Base-by-base conservation (phyloP, 2,329 filamentous ascomycete genomes). In the Calonectria hawksworthii region DNA sequence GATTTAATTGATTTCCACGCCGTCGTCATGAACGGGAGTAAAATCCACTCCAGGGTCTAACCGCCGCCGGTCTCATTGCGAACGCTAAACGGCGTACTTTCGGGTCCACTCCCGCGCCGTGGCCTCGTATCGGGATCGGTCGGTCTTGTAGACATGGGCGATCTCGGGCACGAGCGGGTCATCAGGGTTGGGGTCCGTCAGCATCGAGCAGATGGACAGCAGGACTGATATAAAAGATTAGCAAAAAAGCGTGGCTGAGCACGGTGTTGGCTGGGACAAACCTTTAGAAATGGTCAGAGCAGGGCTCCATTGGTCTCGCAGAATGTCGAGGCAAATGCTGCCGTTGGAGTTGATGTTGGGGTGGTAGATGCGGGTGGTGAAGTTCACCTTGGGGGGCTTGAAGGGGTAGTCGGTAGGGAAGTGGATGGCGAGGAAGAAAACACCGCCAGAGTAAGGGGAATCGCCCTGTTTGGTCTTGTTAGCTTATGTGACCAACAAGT, bases 311-410 rank as follows among this genome's bases (percentile, higher is more conserved):
- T 99, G 97, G 87, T 99, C 97, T 90, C 97, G 93, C 84, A 99
- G 90, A 85, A 99, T 99, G 85, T 99, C 97, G 86, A 99, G 89
- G 87, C 97, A 99, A 88, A 99, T 99, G 88, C 96, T 98, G 87
- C 97, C 97, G 87, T 99, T 99, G 81, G 95, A 98, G 93, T 99
- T 99, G 95, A 99, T 99, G 90, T 99, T 99, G 83, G 97, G 97
- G 90, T 99, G 97, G 87, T 99, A 99, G 90, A 99, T 99, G 85
- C 96, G 94, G 79, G 97, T 99, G 83, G 96, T 99, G 92, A 99
- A 99, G 94, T 98, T 98, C 88, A 99, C 96, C 93, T 99, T 99
- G 82, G 97, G 97, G 77, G 97, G 97, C 94, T 99, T 99, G 92
- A 99, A 99, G 52, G 97, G 97, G 89, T 99, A 99, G 91, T 99